Evolutionary conservation across 495 filamentous ascomycete genomes (phyloP), one percentile per base, ranked within the genome.

Genomic region (Talaromyces trachyspermus): DNA sequence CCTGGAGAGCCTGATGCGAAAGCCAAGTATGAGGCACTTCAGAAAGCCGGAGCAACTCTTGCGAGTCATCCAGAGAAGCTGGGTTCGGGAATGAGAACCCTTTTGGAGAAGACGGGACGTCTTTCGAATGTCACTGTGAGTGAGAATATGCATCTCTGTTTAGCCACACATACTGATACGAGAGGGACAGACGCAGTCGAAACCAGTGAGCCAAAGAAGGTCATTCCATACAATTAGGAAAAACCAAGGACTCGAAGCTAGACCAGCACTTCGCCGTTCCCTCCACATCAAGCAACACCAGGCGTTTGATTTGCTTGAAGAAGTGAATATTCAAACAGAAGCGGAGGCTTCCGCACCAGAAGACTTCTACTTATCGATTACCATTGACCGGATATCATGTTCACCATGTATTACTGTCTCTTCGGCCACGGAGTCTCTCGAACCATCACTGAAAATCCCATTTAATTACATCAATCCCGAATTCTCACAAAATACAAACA

Each of bases 21-120:
- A 23, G 70, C 69, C 11, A 94, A 94, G 63, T 80, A 86, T 46
- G 70, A 74, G 18, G 74, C 76, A 12, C 72, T 94, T n/a, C 65
- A 84, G 56, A 66, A 72, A 48, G 86, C 80, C 12, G 87, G 87
- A 5, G 85, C 79, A 0, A 78, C 78, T 1, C 83, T 94, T 63
- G 83, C 90, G 7, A 79, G 85, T 49, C 88, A 95, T 58, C 89
- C 88, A 0, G 79, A 83, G 43, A 78, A 88, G 46, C 90, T 95
- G 53, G 89, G 89, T 0, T 70, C 75, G 12, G 78, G 75, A 0
- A 83, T 95, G 72, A 83, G 79, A 59, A 63, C 63, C 8, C 61
- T 85, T 1, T 63, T 86, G 10, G 59, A 55, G 9, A 55, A 46
- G 20, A 53, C 55, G 41, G 60, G 36, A 22, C 53, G 43, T 30